Percentiles rank a stretch among this genome's conserved stretches.
Evolutionary conservation across 768 basidiomycete genomes (phyloP).

Genomic region (Paxillus rubicundulus): DNA sequence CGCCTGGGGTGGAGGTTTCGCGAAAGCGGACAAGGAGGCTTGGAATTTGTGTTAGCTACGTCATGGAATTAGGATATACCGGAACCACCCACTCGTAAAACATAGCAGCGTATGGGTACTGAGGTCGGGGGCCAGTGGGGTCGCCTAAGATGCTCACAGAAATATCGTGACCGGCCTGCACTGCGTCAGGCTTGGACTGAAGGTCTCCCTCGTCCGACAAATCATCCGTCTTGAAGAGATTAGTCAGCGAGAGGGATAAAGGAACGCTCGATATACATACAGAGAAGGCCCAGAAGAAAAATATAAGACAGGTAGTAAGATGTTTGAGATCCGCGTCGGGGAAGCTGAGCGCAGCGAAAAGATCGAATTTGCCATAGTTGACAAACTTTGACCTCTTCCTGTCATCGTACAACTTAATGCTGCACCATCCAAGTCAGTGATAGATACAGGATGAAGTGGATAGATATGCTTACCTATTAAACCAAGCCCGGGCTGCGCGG

Average conservation of each 20-base stretch:
- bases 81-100: constrained; percentile 33
- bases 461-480: constrained; percentile 24
- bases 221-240: constrained; percentile 31
- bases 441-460: background rate
- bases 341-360: constrained; percentile 39
- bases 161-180: constrained; percentile 33
- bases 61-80: constrained; percentile 4
- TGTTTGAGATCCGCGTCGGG: constrained; percentile 36
- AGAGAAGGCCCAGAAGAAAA: constrained; percentile 40
- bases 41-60: constrained; percentile 3
- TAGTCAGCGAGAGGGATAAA: constrained; percentile 1
- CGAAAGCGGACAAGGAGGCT: constrained; percentile 36
- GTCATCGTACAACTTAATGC: constrained; percentile 35
- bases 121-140: constrained; percentile 28
- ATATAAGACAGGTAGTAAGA: constrained; percentile 36
- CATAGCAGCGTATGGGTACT: constrained; percentile 39
- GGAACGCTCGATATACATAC: constrained; percentile 15
- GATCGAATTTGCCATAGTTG: constrained; percentile 38
- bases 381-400: constrained; percentile 34
- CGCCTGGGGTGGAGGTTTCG: constrained; percentile 35
- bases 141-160: constrained; percentile 30
- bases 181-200: constrained; percentile 34
- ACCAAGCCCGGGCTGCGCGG: constrained; percentile 33
- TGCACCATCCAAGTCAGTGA: constrained; percentile 4
- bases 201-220: constrained; percentile 37